phyloP scores from a whole-genome alignment of 2,329 filamentous ascomycete genomes.

The Fusarium sp. region DNA sequence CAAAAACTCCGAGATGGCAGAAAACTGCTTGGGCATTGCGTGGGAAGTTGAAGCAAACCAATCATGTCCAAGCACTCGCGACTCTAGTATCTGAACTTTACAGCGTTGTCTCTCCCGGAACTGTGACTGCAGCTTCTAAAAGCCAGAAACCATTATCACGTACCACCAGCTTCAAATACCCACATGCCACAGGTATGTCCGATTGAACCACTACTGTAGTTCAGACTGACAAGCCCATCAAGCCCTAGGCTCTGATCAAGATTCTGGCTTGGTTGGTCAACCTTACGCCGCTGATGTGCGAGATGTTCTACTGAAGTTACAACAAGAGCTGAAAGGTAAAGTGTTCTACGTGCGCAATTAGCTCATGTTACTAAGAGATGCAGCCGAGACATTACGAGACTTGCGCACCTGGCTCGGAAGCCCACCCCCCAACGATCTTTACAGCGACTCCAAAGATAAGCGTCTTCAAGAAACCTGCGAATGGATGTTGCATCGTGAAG shows the following conservation, averaged over 20 bases:
- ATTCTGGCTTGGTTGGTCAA: too few species aligned
- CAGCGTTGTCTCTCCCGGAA: rapidly evolving
- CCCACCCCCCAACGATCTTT: rapidly evolving
- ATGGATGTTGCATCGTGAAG: background rate
- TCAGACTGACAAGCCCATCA: background rate
- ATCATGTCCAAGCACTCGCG: background rate
- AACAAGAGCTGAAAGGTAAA: too few species aligned
- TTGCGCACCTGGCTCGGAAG: rapidly evolving
- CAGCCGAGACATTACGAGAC: background rate
- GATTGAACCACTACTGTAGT: background rate
- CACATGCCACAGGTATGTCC: too few species aligned
- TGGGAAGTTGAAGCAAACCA: background rate
- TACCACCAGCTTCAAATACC: too few species aligned
- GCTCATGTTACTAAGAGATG: background rate
- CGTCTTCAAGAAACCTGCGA: background rate
- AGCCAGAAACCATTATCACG: too few species aligned
- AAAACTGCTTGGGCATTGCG: conserved; percentile 2
- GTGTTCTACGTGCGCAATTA: too few species aligned
- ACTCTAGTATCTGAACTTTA: background rate
- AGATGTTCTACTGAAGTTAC: too few species aligned
- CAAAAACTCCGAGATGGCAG: rapidly evolving
- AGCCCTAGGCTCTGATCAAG: too few species aligned
- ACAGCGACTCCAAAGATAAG: background rate
- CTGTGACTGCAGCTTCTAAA: too few species aligned
- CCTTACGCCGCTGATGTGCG: too few species aligned